phyloP scores from a whole-genome alignment of 208 protist genomes.

The Trypanosoma melophagium region DNA sequence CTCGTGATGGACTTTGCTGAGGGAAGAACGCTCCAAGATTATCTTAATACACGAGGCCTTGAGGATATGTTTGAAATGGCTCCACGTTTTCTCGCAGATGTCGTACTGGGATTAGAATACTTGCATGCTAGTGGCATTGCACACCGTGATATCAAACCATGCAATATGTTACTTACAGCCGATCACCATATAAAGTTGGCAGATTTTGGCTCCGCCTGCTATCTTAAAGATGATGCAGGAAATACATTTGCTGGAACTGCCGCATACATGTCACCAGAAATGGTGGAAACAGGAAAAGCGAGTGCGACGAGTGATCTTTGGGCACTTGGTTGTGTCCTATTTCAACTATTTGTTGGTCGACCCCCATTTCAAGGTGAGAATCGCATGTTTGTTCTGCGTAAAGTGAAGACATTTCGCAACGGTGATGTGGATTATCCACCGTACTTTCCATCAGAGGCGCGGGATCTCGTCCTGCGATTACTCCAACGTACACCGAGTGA shows the following conservation, averaged over 20 bases:
- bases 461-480: slow-evolving; percentile 80
- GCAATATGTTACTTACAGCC: slow-evolving; percentile 75
- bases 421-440: slow-evolving; percentile 31
- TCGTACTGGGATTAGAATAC: slow-evolving; percentile 83
- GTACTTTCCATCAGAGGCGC: slow-evolving; percentile 48
- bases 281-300: slow-evolving; percentile 55
- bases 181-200: slow-evolving; percentile 77
- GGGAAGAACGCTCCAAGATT: slow-evolving; percentile 59
- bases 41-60: slow-evolving; percentile 55
- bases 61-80: slow-evolving; percentile 56
- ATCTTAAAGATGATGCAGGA: slow-evolving; percentile 40
- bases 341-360: slow-evolving; percentile 64
- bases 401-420: slow-evolving; percentile 43
- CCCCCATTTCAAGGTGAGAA: slow-evolving; percentile 59
- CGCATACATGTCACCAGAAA: slow-evolving; percentile 78
- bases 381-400: slow-evolving; percentile 61
- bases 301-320: slow-evolving; percentile 81
- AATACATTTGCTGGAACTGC: slow-evolving; percentile 71
- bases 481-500: slow-evolving; percentile 58
- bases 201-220: slow-evolving; percentile 80
- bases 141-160: slow-evolving; percentile 87
- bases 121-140: slow-evolving; percentile 60
- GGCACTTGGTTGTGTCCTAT: slow-evolving; percentile 75
- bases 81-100: slow-evolving; percentile 70
- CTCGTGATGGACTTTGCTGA: slow-evolving; percentile 85